Evolutionary conservation across 1,284 basidiomycete species (phyloP).

Genomic region (Cryptococcus amylolentus): DNA sequence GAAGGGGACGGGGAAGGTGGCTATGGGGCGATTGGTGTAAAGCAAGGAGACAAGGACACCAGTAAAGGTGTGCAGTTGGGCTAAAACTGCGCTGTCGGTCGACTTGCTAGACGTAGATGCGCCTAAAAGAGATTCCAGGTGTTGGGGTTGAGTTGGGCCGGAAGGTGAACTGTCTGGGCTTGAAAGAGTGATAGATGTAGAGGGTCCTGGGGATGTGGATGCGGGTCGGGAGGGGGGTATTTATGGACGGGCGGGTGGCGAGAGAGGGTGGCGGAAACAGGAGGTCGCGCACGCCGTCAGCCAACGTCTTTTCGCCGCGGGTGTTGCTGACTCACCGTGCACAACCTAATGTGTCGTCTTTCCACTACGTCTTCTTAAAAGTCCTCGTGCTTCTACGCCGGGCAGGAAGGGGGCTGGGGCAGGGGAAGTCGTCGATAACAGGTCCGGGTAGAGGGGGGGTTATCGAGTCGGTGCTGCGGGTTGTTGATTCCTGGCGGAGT

Average conservation of each 20-base stretch:
- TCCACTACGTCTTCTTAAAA: background rate
- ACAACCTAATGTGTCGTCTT: background rate
- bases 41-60: constrained; percentile 18
- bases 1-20: background rate
- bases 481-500: background rate
- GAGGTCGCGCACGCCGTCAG: background rate
- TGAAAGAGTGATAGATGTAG: background rate
- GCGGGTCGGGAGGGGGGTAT: background rate
- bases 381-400: background rate
- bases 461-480: background rate
- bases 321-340: background rate
- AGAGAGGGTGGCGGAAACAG: background rate
- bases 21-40: background rate
- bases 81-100: constrained; percentile 11
- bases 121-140: background rate
- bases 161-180: background rate
- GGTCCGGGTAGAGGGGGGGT: background rate
- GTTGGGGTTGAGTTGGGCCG: background rate
- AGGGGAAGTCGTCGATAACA: background rate
- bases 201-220: background rate
- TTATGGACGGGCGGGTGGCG: background rate
- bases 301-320: background rate
- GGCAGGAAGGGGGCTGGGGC: background rate
- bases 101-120: constrained; percentile 6
- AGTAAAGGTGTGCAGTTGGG: constrained; percentile 16